Percentiles rank a stretch among this genome's conserved stretches.
Conservation (phyloP, 2,329 filamentous ascomycete species). For the Dothidotthia symphoricarpi region DNA sequence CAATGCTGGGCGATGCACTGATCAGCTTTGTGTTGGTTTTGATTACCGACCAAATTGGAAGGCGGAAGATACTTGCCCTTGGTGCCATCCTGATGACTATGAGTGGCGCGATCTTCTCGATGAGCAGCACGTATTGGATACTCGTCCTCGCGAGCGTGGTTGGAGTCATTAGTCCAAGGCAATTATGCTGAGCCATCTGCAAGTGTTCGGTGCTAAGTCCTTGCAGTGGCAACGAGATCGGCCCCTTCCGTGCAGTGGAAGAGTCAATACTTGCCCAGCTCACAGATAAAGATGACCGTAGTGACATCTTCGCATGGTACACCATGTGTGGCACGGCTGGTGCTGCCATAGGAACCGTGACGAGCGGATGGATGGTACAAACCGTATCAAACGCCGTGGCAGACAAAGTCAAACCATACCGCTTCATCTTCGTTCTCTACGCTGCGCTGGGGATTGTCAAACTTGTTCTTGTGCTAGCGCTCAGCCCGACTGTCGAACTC, state of each 20-base stretch:
- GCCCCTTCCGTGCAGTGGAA: conserved; percentile 30
- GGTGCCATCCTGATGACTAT: conserved; percentile 22
- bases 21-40: conserved; percentile 23
- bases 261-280: conserved; percentile 26
- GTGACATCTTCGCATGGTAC: conserved; percentile 30
- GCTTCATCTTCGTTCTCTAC: conserved; percentile 38
- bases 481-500: conserved; percentile 36
- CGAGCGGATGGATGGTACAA: conserved; percentile 35
- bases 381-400: conserved; percentile 20
- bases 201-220: neutral
- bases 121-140: conserved; percentile 19
- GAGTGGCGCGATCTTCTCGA: conserved; percentile 20
- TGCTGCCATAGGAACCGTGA: conserved; percentile 14
- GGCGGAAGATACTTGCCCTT: conserved; percentile 17
- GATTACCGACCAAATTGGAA: conserved; percentile 25
- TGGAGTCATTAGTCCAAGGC: conserved; percentile 23
- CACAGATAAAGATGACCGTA: conserved; percentile 12
- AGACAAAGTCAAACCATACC: conserved; percentile 28
- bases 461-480: conserved; percentile 25
- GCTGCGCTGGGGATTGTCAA: conserved; percentile 37
- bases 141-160: conserved; percentile 22
- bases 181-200: neutral
- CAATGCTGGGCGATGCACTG: conserved; percentile 26
- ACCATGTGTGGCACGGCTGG: conserved; percentile 16
- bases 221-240: conserved; percentile 22